A percentile compares a stretch with the other conserved stretches of the same genome.
These are phyloP conservation scores for Daldinia childiae DNA, from an alignment of 495 filamentous ascomycete species.

Conservation along the genomic window DNA sequence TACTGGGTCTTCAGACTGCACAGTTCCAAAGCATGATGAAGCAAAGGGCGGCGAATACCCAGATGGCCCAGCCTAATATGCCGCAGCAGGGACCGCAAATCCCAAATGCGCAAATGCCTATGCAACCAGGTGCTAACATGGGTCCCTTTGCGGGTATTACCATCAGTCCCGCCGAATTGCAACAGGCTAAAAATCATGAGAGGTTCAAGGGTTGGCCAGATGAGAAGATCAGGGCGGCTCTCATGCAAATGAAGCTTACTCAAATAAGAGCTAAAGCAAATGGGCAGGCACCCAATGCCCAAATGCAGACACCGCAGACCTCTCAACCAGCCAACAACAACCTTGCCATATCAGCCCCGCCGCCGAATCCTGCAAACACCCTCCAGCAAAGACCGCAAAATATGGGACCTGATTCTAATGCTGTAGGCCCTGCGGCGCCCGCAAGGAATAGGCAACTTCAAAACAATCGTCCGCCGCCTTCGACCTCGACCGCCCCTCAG, in stretches of 20 bases:
- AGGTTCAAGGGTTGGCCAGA: slow-evolving; percentile 58
- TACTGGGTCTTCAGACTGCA: slow-evolving; percentile 49
- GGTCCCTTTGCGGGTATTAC: slow-evolving; percentile 28
- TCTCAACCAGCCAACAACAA: slow-evolving; percentile 47
- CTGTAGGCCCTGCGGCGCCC: slow-evolving; percentile 26
- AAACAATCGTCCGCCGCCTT: slow-evolving; percentile 30
- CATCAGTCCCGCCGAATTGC: slow-evolving; percentile 56
- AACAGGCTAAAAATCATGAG: slow-evolving; percentile 51
- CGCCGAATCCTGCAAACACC: slow-evolving; percentile 21
- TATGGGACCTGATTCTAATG: slow-evolving; percentile 26
- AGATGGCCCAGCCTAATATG: slow-evolving; percentile 37
- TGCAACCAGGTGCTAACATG: slow-evolving; percentile 41
- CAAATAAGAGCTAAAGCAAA: slow-evolving; percentile 45
- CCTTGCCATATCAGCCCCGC: slow-evolving; percentile 44
- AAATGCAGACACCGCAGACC: slow-evolving; percentile 39
- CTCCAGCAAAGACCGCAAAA: slow-evolving; percentile 38
- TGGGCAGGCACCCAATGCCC: slow-evolving; percentile 31
- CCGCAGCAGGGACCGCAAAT: slow-evolving; percentile 51
- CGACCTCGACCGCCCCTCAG: slow-evolving; percentile 27
- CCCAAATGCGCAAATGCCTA: slow-evolving; percentile 47
- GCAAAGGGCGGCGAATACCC: slow-evolving; percentile 34
- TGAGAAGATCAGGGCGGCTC: slow-evolving; percentile 60
- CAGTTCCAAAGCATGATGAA: slow-evolving; percentile 60
- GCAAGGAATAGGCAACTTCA: slow-evolving; percentile 43
- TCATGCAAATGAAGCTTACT: slow-evolving; percentile 44